Evolutionary conservation across 2,329 filamentous ascomycete species (phyloP).

Genomic region (Fusarium chlamydosporum): DNA sequence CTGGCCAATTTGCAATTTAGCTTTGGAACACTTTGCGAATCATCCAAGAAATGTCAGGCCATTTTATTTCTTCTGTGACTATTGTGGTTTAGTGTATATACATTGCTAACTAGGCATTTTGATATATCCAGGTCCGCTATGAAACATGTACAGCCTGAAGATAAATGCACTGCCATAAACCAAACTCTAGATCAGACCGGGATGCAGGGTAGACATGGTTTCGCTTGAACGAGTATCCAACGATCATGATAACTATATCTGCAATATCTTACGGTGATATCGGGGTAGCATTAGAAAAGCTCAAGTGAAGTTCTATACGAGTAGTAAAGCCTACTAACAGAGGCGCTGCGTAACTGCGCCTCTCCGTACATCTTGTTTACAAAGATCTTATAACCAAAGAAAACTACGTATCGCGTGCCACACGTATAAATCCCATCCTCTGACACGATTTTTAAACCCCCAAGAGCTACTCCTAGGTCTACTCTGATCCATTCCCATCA

Average conservation of each 20-base stretch:
- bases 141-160: conserved; percentile 28
- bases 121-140: conserved; percentile 7
- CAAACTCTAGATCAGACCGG: neutral
- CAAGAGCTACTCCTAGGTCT: conserved; percentile 30
- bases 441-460: conserved; percentile 16
- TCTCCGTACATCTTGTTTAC: conserved; percentile 24
- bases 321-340: neutral
- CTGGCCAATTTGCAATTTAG: conserved; percentile 16
- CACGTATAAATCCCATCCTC: conserved; percentile 21
- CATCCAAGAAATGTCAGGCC: conserved; percentile 27
- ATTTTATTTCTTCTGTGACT: conserved; percentile 25
- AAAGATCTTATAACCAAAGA: conserved; percentile 21
- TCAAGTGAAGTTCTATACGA: neutral
- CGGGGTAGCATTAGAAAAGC: neutral
- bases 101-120: neutral
- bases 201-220: neutral
- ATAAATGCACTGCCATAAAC: conserved; percentile 16
- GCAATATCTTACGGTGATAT: neutral
- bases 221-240: neutral
- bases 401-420: conserved; percentile 31
- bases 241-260: neutral
- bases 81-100: conserved; percentile 13
- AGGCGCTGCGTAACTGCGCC: neutral
- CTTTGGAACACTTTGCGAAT: conserved; percentile 10
- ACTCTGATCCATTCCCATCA: conserved; percentile 35